Percentiles rank a stretch among this genome's conserved stretches.
phyloP scores from a whole-genome alignment of 805 yeast genomes.

The Metschnikowia cubensis region DNA sequence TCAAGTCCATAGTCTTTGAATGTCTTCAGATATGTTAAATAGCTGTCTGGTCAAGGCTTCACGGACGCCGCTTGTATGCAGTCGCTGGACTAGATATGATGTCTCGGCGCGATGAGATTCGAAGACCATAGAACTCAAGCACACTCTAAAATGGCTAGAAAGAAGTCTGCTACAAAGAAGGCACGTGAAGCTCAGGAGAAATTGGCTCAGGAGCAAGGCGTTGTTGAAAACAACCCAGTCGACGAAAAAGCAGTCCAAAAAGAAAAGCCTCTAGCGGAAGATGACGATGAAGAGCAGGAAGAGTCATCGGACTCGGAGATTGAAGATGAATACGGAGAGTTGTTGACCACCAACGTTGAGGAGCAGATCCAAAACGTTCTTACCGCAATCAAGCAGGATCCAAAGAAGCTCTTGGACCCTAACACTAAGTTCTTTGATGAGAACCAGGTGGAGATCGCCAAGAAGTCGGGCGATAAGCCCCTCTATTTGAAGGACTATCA shows the following conservation, averaged over 20 bases:
- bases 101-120: conserved; percentile 13
- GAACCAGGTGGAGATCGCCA: conserved; percentile 37
- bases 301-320: conserved; percentile 47
- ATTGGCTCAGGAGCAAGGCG: neutral
- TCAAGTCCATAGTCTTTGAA: too few species aligned
- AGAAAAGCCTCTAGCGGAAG: conserved; percentile 24
- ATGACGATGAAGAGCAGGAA: conserved; percentile 31
- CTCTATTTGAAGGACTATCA: conserved; percentile 90
- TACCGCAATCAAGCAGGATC: conserved; percentile 63
- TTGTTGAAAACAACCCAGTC: neutral
- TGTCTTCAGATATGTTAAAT: too few species aligned
- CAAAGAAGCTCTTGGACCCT: conserved; percentile 63
- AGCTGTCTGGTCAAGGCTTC: neutral
- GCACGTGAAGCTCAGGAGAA: conserved; percentile 49
- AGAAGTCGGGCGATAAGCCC: conserved; percentile 48
- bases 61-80: neutral
- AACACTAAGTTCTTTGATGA: conserved; percentile 70
- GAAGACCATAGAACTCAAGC: neutral
- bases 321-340: conserved; percentile 89
- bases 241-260: conserved; percentile 15
- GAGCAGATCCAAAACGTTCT: conserved; percentile 71
- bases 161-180: conserved; percentile 77
- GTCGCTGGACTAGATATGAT: neutral
- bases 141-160: conserved; percentile 63
- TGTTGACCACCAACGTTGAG: conserved; percentile 83